A percentile compares a stretch with the other conserved stretches of the same genome.
Conservation (phyloP, 2,329 filamentous ascomycete species). For the Claviceps arundinis region DNA sequence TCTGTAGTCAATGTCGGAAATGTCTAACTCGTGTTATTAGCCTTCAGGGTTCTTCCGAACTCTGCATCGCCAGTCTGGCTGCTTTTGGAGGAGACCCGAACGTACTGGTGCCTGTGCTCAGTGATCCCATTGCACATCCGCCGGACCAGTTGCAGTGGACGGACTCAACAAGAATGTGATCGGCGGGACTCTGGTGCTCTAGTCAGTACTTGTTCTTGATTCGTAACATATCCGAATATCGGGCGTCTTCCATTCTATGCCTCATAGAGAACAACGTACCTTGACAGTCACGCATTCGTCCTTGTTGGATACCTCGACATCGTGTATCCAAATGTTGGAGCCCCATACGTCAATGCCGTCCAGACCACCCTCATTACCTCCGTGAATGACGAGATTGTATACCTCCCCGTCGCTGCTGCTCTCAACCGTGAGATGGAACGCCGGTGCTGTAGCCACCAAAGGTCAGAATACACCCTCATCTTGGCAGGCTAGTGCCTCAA, state of each 20-base stretch:
- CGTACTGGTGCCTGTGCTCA: background rate
- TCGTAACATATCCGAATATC: too few species aligned
- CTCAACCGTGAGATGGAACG: background rate
- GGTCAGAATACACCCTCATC: background rate
- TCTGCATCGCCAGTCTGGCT: too few species aligned
- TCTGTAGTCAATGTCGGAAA: background rate
- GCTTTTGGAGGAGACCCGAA: too few species aligned
- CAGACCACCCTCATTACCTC: background rate
- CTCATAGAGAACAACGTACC: background rate
- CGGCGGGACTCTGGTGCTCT: background rate
- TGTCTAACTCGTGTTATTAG: background rate
- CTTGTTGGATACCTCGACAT: background rate
- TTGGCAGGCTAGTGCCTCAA: background rate
- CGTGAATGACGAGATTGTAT: background rate
- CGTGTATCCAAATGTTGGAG: constrained; percentile 1
- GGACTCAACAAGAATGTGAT: background rate
- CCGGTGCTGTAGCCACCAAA: background rate
- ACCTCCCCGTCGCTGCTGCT: background rate
- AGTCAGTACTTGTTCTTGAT: too few species aligned
- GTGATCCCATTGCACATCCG: background rate
- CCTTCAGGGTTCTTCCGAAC: background rate
- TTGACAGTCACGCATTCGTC: constrained; percentile 2
- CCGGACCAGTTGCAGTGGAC: constrained; percentile 1
- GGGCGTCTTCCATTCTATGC: background rate
- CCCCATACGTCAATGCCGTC: background rate